A percentile compares a stretch with the other conserved stretches of the same genome.
These are phyloP conservation scores for Stemphylium beticola DNA, from an alignment of 2,329 filamentous ascomycete species.

Conservation along the genomic window DNA sequence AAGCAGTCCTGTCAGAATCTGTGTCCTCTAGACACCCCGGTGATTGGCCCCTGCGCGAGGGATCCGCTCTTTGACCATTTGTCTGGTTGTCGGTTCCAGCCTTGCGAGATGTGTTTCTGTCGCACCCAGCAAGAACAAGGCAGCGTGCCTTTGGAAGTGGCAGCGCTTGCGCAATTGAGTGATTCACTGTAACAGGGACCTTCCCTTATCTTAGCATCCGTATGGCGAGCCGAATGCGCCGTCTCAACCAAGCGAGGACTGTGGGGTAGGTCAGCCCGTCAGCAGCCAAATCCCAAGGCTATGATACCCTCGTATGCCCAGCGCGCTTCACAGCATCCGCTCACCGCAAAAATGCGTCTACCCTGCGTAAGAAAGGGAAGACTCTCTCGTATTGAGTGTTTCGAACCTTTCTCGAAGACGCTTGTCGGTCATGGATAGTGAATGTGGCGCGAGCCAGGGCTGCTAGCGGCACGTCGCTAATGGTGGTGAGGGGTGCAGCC, in stretches of 20 bases:
- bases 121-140: not conserved
- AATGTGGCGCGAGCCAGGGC: conserved; percentile 16
- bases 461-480: conserved; percentile 6
- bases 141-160: not conserved
- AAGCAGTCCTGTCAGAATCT: too few relatives aligned
- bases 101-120: too few relatives aligned
- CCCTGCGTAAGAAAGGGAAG: conserved; percentile 3
- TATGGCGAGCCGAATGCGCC: conserved; percentile 11
- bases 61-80: not conserved
- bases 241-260: conserved; percentile 13
- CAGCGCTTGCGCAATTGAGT: not conserved
- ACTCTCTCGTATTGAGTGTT: conserved; percentile 25
- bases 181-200: not conserved
- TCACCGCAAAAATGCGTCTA: not conserved
- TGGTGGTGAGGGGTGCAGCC: conserved; percentile 3
- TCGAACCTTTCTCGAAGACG: conserved; percentile 33
- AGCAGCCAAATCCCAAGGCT: conserved; percentile 14
- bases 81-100: not conserved
- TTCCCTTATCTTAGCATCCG: conserved; percentile 3
- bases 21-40: not conserved
- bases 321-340: conserved; percentile 4
- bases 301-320: conserved; percentile 1
- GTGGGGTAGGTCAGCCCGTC: conserved; percentile 20
- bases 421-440: conserved; percentile 18
- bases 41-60: not conserved